phyloP scores from a whole-genome alignment of 192 early-diverging fungal species.

The Thoreauomyces humboldtii region DNA sequence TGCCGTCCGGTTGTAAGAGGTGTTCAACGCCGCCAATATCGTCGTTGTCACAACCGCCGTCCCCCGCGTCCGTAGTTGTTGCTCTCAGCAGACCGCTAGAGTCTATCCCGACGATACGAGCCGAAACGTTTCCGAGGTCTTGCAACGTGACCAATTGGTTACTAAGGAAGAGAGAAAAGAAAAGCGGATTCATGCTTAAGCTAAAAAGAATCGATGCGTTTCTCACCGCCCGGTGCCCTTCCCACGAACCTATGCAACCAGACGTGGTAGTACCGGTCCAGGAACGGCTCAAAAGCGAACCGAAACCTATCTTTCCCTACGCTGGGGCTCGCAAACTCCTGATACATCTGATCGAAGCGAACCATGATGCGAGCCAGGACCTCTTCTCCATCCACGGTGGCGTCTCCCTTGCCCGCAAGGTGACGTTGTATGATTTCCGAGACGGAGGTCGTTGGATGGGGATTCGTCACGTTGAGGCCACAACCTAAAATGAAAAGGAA shows the following conservation, averaged over 20 bases:
- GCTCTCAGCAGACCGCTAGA: conserved; percentile 71
- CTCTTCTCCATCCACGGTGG: conserved; percentile 52
- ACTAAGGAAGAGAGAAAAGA: conserved; percentile 5
- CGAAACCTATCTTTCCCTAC: not conserved
- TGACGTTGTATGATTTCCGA: conserved; percentile 69
- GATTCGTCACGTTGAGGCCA: conserved; percentile 85
- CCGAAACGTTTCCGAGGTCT: conserved; percentile 52
- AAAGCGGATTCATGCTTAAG: not conserved
- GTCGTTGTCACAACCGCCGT: too few relatives aligned
- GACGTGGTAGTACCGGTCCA: conserved; percentile 72
- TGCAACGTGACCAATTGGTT: conserved; percentile 36
- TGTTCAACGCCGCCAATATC: conserved; percentile 51
- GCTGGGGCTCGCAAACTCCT: too few relatives aligned
- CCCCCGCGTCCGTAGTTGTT: conserved; percentile 35
- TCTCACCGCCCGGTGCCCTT: too few relatives aligned
- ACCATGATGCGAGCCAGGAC: conserved; percentile 64
- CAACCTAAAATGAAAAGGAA: too few relatives aligned
- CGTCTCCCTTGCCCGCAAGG: conserved; percentile 44
- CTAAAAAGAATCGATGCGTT: not conserved
- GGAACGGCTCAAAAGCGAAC: conserved; percentile 66
- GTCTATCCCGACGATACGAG: conserved; percentile 75
- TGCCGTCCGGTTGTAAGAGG: conserved; percentile 93
- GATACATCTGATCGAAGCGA: conserved; percentile 75
- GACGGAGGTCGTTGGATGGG: conserved; percentile 79
- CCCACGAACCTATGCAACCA: conserved; percentile 81